Conservation (phyloP, 345 rosid genomes). For the Rubroshorea leprosula region DNA sequence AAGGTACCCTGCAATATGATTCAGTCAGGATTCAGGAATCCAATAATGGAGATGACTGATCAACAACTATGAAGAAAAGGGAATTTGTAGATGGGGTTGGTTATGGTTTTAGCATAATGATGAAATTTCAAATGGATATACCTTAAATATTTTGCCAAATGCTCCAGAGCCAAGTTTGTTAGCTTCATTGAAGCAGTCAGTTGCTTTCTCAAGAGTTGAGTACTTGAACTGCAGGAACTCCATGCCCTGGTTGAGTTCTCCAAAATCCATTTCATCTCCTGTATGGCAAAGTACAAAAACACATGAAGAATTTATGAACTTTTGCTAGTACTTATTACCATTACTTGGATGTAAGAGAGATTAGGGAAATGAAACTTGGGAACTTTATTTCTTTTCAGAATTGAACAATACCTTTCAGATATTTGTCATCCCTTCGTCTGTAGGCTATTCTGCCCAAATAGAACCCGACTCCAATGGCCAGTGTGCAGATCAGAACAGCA, state of each 20-base stretch:
- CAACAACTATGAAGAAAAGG: background rate
- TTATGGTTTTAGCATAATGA: background rate
- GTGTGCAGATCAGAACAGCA: slow-evolving; percentile 7
- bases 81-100: background rate
- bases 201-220: slow-evolving; percentile 66
- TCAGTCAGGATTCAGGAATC: background rate
- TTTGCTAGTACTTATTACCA: slow-evolving; percentile 19
- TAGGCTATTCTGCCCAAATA: slow-evolving; percentile 20
- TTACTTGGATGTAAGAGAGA: background rate
- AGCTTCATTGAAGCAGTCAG: slow-evolving; percentile 39
- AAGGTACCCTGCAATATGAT: slow-evolving; percentile 41
- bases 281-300: background rate
- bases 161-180: slow-evolving; percentile 15
- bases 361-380: background rate
- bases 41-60: background rate
- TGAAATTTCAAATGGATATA: background rate
- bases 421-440: slow-evolving; percentile 4
- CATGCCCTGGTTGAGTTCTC: slow-evolving; percentile 1
- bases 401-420: slow-evolving; percentile 13
- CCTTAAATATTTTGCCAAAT: slow-evolving; percentile 12
- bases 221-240: slow-evolving; percentile 42
- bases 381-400: background rate
- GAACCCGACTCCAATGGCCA: slow-evolving; percentile 25
- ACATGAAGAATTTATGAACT: background rate
- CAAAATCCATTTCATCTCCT: slow-evolving; percentile 5